These are phyloP conservation scores for Eragrostis tef DNA, from an alignment of 202 grass and related monocot genomes.

Conservation along the genomic window DNA sequence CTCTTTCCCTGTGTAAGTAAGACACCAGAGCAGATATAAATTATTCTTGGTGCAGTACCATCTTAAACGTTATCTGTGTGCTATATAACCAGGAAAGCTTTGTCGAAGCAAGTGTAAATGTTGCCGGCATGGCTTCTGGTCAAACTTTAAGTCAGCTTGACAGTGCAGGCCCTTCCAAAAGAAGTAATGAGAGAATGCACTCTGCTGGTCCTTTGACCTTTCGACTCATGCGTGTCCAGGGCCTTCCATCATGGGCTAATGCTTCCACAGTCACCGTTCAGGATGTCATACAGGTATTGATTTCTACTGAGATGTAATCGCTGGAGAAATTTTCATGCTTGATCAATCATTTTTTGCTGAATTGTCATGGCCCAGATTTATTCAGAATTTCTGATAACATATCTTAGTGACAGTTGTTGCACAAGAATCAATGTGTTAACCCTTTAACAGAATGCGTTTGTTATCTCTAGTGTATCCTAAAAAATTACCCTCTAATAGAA, in stretches of 20 bases:
- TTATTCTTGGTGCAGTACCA: not conserved
- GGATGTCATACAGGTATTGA: conserved; percentile 80
- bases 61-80: not conserved
- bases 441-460: not conserved
- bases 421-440: not conserved
- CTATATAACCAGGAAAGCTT: conserved; percentile 48
- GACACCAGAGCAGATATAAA: conserved; percentile 13
- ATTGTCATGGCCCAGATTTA: not conserved
- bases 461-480: not conserved
- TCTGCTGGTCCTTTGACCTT: conserved; percentile 59
- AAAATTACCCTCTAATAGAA: not conserved
- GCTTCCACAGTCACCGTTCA: conserved; percentile 68
- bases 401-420: not conserved
- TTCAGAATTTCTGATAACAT: not conserved
- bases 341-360: not conserved
- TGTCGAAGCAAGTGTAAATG: conserved; percentile 27
- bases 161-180: conserved; percentile 44
- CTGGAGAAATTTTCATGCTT: not conserved
- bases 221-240: conserved; percentile 76
- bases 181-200: conserved; percentile 42
- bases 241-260: conserved; percentile 80
- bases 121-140: conserved; percentile 26
- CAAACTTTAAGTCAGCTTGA: conserved; percentile 34
- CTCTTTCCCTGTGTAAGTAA: conserved; percentile 10
- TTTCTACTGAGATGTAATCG: not conserved